These are phyloP conservation scores for Geranium brycei DNA, from an alignment of 345 rosid species.

Conservation along the genomic window DNA sequence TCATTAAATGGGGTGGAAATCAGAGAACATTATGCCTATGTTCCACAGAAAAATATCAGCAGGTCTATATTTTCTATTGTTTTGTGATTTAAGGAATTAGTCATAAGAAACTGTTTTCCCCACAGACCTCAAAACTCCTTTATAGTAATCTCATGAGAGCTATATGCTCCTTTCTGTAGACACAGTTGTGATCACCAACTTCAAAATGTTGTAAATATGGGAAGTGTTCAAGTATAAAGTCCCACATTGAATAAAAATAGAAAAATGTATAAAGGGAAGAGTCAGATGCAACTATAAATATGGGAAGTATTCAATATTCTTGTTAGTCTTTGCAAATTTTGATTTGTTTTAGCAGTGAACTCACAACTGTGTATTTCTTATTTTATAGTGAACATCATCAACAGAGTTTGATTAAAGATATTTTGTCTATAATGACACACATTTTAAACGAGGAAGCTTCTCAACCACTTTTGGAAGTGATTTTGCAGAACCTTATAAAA, in stretches of 20 bases:
- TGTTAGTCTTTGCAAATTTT: neutral
- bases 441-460: constrained; percentile 61
- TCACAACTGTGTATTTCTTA: constrained; percentile 6
- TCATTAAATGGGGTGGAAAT: neutral
- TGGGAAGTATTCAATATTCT: constrained; percentile 5
- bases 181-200: neutral
- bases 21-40: neutral
- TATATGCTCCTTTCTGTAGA: no score
- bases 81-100: neutral
- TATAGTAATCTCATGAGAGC: no score
- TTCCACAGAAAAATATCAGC: no score
- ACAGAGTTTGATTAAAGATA: constrained; percentile 39
- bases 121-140: no score
- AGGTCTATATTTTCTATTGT: neutral
- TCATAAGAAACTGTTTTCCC: no score
- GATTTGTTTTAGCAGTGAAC: constrained; percentile 1
- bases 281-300: no score
- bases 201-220: neutral
- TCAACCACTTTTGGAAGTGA: constrained; percentile 31
- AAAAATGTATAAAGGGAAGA: no score
- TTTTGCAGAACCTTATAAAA: constrained; percentile 63
- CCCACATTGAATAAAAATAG: no score
- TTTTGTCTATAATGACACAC: constrained; percentile 52
- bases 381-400: constrained; percentile 49
- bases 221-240: no score